A percentile compares a stretch with the other conserved stretches of the same genome.
Conservation (phyloP, 371 early-diverging fungal genomes). For the Thermomucor indicae-seudaticae region DNA sequence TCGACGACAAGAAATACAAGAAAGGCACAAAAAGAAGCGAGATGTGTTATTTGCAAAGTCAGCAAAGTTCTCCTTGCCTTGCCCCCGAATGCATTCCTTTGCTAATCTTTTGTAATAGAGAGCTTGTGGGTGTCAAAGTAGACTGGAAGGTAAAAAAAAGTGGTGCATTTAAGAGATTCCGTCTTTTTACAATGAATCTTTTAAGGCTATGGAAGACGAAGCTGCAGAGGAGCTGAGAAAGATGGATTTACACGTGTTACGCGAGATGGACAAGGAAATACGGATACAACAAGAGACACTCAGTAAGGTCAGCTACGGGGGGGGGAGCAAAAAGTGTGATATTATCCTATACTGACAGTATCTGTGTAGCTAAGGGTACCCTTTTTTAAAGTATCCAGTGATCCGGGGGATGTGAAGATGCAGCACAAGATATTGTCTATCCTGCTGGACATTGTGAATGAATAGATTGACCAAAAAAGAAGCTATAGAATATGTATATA, state of each 20-base stretch:
- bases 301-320: constrained; percentile 10
- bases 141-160: neutral
- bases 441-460: constrained; percentile 35
- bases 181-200: neutral
- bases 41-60: constrained; percentile 35
- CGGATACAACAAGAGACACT: constrained; percentile 24
- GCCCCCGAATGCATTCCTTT: too few relatives aligned
- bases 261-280: constrained; percentile 29
- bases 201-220: constrained; percentile 16
- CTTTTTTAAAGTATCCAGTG: constrained; percentile 27
- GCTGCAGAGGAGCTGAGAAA: constrained; percentile 16
- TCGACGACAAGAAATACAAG: constrained; percentile 22
- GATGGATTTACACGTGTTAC: constrained; percentile 30
- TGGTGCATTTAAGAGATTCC: neutral
- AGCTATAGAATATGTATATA: neutral
- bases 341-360: neutral
- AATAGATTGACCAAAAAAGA: neutral
- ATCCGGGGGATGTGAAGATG: constrained; percentile 23
- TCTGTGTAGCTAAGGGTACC: constrained; percentile 31
- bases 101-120: neutral
- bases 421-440: constrained; percentile 38
- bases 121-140: neutral
- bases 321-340: neutral
- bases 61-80: neutral
- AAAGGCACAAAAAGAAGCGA: constrained; percentile 20